Evolutionary conservation across 257 asterid species (phyloP).

Genomic region (Penstemon barbatus): DNA sequence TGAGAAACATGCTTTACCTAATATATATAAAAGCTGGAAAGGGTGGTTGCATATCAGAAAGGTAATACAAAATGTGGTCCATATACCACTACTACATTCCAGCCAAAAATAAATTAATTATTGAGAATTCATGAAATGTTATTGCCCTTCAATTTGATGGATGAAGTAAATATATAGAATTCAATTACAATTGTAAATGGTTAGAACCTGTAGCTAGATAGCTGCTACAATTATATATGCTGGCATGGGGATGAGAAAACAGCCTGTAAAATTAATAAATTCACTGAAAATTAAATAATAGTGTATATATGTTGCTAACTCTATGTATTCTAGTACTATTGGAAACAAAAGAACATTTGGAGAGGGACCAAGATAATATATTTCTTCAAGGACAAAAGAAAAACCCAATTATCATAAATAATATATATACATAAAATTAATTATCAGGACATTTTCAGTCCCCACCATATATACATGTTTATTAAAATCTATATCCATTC

Average conservation of each 20-base stretch:
- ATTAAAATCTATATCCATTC: not conserved
- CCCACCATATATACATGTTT: slow-evolving; percentile 30
- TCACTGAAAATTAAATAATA: not conserved
- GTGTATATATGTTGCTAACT: too few species aligned
- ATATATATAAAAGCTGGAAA: slow-evolving; percentile 1
- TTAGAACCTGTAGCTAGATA: not conserved
- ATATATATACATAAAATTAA: not conserved
- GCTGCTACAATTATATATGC: not conserved
- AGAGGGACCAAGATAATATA: too few species aligned
- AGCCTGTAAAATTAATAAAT: slow-evolving; percentile 27
- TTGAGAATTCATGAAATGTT: slow-evolving; percentile 32
- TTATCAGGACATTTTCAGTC: slow-evolving; percentile 21
- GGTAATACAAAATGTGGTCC: slow-evolving; percentile 43
- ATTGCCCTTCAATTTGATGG: slow-evolving; percentile 21
- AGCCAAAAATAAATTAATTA: slow-evolving; percentile 21
- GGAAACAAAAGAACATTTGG: too few species aligned
- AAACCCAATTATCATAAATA: not conserved
- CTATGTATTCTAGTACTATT: too few species aligned
- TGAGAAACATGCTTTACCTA: slow-evolving; percentile 11
- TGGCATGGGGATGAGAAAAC: slow-evolving; percentile 12
- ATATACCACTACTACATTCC: slow-evolving; percentile 11
- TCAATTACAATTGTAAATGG: slow-evolving; percentile 7
- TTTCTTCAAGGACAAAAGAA: too few species aligned
- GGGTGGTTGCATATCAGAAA: slow-evolving; percentile 33
- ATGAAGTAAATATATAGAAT: slow-evolving; percentile 17